Evolutionary conservation across 305 asterid genomes (phyloP).

Genomic region (Fraxinus velutina): DNA sequence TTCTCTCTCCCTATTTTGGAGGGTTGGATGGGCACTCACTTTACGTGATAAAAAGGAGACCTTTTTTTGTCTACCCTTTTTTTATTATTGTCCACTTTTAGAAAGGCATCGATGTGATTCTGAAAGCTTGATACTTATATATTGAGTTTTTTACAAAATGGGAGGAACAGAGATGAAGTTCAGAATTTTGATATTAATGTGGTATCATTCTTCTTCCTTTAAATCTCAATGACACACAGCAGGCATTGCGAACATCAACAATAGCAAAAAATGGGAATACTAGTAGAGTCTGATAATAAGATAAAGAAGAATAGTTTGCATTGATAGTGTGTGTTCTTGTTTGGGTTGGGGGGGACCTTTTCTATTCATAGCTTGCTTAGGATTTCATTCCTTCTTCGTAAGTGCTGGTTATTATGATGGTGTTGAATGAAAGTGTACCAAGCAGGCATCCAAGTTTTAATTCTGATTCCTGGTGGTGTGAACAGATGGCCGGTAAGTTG

Average conservation of each 20-base stretch:
- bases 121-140: background rate
- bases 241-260: background rate
- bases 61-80: background rate
- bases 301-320: background rate
- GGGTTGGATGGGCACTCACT: background rate
- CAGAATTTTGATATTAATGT: background rate
- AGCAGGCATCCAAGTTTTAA: constrained; percentile 5
- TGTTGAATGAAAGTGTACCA: constrained; percentile 19
- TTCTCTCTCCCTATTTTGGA: background rate
- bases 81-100: background rate
- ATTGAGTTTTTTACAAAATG: background rate
- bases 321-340: background rate
- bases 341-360: background rate
- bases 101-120: background rate
- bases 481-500: constrained; percentile 87
- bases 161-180: background rate
- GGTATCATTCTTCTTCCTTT: background rate
- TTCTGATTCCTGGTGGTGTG: constrained; percentile 20
- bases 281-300: background rate
- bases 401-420: background rate
- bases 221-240: background rate
- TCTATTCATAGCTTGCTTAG: background rate
- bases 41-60: background rate
- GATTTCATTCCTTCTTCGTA: background rate
- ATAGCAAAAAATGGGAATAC: background rate